Conservation (phyloP, 2,329 filamentous ascomycete genomes). For the Ascochyta koolunga region DNA sequence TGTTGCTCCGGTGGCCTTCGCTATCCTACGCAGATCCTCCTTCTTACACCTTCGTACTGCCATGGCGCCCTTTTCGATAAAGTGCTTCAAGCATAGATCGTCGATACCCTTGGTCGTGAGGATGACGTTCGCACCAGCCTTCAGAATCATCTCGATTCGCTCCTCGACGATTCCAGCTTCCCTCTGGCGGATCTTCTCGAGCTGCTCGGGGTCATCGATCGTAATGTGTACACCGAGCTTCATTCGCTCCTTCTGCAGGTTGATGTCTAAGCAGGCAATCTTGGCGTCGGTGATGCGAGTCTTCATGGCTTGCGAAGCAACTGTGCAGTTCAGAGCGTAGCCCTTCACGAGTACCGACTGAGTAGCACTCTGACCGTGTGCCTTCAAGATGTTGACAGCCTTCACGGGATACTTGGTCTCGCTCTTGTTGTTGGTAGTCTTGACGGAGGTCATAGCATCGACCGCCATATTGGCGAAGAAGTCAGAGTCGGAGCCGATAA, state of each 20-base stretch:
- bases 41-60: slow-evolving; percentile 97
- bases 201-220: slow-evolving; percentile 93
- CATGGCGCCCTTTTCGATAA: slow-evolving; percentile 94
- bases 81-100: slow-evolving; percentile 91
- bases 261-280: slow-evolving; percentile 97
- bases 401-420: slow-evolving; percentile 98
- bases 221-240: slow-evolving; percentile 99
- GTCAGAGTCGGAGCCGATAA: slow-evolving; percentile 92
- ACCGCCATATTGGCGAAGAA: slow-evolving; percentile 99
- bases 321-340: slow-evolving; percentile 97
- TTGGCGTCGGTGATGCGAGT: slow-evolving; percentile 92
- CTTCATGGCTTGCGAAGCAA: slow-evolving; percentile 97
- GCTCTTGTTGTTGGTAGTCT: slow-evolving; percentile 86
- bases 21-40: slow-evolving; percentile 94
- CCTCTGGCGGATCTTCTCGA: slow-evolving; percentile 94
- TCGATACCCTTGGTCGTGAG: slow-evolving; percentile 99
- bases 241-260: slow-evolving; percentile 98
- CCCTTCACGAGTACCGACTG: slow-evolving; percentile 94
- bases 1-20: slow-evolving; percentile 92
- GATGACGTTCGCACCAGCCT: slow-evolving; percentile 94
- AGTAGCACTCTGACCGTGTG: slow-evolving; percentile 87
- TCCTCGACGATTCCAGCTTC: slow-evolving; percentile 94
- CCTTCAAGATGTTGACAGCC: slow-evolving; percentile 98
- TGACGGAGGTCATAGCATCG: slow-evolving; percentile 93
- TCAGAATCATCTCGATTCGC: slow-evolving; percentile 94